phyloP scores from a whole-genome alignment of 139 green algal genomes.

The Chlorella sp. region DNA sequence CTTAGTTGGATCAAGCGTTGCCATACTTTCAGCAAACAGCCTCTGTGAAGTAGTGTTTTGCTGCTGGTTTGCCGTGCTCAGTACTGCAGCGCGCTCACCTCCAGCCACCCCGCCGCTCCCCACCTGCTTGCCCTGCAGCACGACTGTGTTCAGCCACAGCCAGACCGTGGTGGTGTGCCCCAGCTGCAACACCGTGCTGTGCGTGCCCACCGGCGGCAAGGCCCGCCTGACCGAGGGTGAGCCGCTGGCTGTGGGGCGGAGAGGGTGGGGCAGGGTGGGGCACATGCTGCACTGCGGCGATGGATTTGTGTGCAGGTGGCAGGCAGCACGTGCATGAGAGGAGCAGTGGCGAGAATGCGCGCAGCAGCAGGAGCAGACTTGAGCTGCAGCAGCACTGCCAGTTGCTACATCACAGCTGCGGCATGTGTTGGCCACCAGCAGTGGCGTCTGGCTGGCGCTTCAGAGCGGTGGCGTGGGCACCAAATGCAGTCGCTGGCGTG shows the following conservation, averaged over 20 bases:
- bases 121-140: constrained; percentile 70
- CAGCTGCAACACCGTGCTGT: constrained; percentile 96
- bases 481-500: not conserved
- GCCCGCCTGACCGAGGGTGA: constrained; percentile 94
- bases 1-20: no score
- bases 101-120: no score
- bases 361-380: not conserved
- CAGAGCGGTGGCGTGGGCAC: not conserved
- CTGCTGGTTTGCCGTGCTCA: not conserved
- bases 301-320: no score
- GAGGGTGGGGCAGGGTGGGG: not conserved
- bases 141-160: constrained; percentile 98
- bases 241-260: not conserved
- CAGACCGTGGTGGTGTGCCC: constrained; percentile 98
- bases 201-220: constrained; percentile 95
- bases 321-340: not conserved
- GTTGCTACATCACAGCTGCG: not conserved
- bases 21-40: no score
- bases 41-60: not conserved
- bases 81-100: no score
- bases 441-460: no score
- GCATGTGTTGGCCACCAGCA: not conserved
- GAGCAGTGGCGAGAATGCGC: not conserved
- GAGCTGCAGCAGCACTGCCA: not conserved
- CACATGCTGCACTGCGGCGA: no score